These are phyloP conservation scores for Candida sp. DNA, from an alignment of 1,139 yeast species.

Conservation along the genomic window DNA sequence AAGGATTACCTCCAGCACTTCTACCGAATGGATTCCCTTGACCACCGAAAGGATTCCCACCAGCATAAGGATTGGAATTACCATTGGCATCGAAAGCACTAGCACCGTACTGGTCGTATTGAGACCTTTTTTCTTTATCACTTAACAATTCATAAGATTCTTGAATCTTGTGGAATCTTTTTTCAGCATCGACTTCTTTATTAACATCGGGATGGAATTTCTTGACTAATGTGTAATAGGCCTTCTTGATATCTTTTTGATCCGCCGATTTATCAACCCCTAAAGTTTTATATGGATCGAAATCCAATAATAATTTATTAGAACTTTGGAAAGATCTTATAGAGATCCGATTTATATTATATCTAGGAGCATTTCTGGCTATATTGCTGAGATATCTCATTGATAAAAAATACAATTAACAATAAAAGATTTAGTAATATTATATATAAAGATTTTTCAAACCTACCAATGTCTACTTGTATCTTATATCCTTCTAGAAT, in stretches of 20 bases:
- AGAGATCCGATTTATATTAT: not conserved
- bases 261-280: conserved; percentile 76
- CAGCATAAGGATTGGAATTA: conserved; percentile 54
- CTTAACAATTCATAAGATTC: conserved; percentile 91
- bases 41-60: conserved; percentile 36
- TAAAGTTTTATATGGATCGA: conserved; percentile 80
- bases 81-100: conserved; percentile 75
- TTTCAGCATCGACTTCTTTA: conserved; percentile 85
- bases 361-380: not conserved
- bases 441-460: not conserved
- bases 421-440: not conserved
- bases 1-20: conserved; percentile 34
- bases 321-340: conserved; percentile 26
- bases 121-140: conserved; percentile 83
- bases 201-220: conserved; percentile 96
- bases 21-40: conserved; percentile 35
- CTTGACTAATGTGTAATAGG: conserved; percentile 91
- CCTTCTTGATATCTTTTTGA: conserved; percentile 85
- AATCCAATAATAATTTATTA: conserved; percentile 20
- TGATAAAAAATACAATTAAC: not conserved
- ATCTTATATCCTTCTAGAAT: not conserved
- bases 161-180: conserved; percentile 87
- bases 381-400: conserved; percentile 1
- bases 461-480: not conserved
- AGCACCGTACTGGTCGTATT: conserved; percentile 90